Percentiles rank a stretch among this genome's conserved stretches.
Conservation (phyloP, 805 yeast genomes). For the Kodamaea kakaduensis region DNA sequence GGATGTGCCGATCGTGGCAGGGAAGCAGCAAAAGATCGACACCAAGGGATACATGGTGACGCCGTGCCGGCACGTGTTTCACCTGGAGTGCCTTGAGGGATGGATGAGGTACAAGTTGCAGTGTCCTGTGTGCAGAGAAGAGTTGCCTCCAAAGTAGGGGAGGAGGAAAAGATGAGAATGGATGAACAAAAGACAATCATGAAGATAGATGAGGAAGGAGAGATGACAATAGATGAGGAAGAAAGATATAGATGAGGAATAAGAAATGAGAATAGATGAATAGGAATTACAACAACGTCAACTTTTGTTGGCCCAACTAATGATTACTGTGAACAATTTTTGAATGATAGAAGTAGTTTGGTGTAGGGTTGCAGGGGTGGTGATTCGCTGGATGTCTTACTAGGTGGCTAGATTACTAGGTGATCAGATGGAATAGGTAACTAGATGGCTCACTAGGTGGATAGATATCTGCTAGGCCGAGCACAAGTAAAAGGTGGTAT, state of each 20-base stretch:
- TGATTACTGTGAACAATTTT: no score
- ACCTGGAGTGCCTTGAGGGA: conserved; percentile 77
- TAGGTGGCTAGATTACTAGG: no score
- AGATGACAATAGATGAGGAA: background rate
- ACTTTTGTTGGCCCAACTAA: no score
- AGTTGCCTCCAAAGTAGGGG: conserved; percentile 70
- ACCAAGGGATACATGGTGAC: conserved; percentile 68
- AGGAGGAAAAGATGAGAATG: background rate
- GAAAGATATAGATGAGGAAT: background rate
- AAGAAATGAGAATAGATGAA: no score
- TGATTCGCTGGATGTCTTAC: no score
- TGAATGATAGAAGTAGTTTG: no score
- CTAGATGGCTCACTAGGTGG: no score
- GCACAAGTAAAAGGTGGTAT: no score
- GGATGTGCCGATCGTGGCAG: conserved; percentile 46
- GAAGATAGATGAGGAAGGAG: background rate
- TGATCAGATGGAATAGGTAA: no score
- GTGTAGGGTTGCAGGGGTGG: no score
- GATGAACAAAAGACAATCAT: background rate
- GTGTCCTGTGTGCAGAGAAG: conserved; percentile 88
- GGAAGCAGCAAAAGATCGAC: conserved; percentile 10
- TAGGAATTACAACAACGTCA: no score
- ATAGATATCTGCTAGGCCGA: no score
- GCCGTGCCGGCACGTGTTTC: conserved; percentile 90
- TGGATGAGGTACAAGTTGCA: conserved; percentile 94